A percentile compares a stretch with the other conserved stretches of the same genome.
Evolutionary conservation across 768 basidiomycete genomes (phyloP).

Genomic region (Panaeolus cyanescens): DNA sequence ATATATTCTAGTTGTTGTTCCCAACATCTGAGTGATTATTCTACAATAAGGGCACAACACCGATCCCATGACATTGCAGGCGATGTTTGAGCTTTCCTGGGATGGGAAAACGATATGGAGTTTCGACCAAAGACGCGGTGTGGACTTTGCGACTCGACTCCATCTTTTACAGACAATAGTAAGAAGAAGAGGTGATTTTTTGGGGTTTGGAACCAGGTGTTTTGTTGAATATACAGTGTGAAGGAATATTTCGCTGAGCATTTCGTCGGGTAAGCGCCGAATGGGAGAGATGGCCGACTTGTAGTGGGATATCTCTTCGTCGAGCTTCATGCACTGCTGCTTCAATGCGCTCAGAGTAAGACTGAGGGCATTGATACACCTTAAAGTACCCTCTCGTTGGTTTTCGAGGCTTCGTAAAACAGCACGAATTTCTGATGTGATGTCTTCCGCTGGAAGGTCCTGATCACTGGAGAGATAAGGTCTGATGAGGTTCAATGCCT

Average conservation of each 20-base stretch:
- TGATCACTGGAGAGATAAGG: too few relatives aligned
- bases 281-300: slow-evolving; percentile 11
- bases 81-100: background rate
- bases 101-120: slow-evolving; percentile 9
- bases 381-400: too few relatives aligned
- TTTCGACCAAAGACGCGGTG: slow-evolving; percentile 21
- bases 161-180: slow-evolving; percentile 19
- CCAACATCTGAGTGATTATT: too few relatives aligned
- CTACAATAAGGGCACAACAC: background rate
- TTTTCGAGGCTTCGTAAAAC: too few relatives aligned
- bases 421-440: too few relatives aligned
- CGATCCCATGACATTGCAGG: too few relatives aligned
- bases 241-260: slow-evolving; percentile 15
- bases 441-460: too few relatives aligned
- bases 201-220: slow-evolving; percentile 11
- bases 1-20: too few relatives aligned
- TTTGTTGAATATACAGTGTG: slow-evolving; percentile 13
- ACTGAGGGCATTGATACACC: background rate
- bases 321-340: background rate
- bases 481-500: too few relatives aligned
- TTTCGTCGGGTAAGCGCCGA: slow-evolving; percentile 12
- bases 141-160: slow-evolving; percentile 16
- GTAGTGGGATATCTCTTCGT: background rate
- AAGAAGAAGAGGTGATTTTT: slow-evolving; percentile 18
- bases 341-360: background rate